Percentiles rank a stretch among this genome's conserved stretches.
phyloP scores from a whole-genome alignment of 1,139 yeast genomes.

The Yamadazyma taylorii region DNA sequence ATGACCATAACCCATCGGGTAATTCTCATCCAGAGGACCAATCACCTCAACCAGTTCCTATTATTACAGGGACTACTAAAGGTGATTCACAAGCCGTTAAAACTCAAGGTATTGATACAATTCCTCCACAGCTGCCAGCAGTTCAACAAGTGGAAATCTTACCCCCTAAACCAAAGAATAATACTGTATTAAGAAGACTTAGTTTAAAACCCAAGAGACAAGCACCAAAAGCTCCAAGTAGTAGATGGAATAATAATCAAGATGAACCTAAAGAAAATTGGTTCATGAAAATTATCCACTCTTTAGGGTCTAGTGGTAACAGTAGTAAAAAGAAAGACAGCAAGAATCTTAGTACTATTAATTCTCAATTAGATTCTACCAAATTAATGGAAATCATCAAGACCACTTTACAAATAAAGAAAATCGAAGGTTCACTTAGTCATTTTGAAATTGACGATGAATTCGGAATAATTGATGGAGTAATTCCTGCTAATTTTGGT shows the following conservation, averaged over 20 bases:
- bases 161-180: conserved; percentile 25
- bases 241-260: conserved; percentile 4
- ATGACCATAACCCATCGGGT: not conserved
- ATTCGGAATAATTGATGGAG: conserved; percentile 46
- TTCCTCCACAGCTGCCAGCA: not conserved
- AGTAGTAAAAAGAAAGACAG: not conserved
- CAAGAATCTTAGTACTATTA: conserved; percentile 31
- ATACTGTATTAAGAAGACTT: conserved; percentile 33
- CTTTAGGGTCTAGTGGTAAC: conserved; percentile 15
- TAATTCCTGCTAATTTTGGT: conserved; percentile 49
- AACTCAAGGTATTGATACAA: not conserved
- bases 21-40: not conserved
- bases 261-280: conserved; percentile 26
- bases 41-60: not conserved
- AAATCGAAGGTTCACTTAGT: conserved; percentile 51
- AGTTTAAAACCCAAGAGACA: conserved; percentile 45
- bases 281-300: conserved; percentile 40
- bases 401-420: conserved; percentile 46
- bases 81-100: not conserved
- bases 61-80: not conserved
- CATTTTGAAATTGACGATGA: conserved; percentile 44
- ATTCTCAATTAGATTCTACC: conserved; percentile 29
- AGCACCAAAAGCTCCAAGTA: conserved; percentile 44
- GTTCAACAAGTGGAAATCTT: conserved; percentile 4
- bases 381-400: conserved; percentile 37